Evolutionary conservation across 495 filamentous ascomycete genomes (phyloP), one percentile per base, ranked within the genome.

Genomic region (Pyrenula aspistea): DNA sequence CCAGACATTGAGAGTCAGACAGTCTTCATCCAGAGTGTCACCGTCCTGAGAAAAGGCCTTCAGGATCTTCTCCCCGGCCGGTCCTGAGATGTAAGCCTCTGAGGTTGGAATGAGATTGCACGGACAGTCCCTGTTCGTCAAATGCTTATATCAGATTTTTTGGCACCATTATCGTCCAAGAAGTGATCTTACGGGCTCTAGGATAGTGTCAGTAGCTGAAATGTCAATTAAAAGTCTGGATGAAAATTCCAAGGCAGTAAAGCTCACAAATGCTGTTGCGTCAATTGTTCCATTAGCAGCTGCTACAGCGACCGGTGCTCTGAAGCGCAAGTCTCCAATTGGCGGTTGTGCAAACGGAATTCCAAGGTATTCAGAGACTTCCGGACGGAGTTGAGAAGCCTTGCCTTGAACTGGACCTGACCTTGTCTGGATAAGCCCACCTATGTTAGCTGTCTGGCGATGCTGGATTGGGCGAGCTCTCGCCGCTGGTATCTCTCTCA

Each of bases 321-420:
- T 21, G 19, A 73, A 75, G 20, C 71, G 71, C 50, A 21, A 63
- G 52, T 67, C 51, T 20, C 50, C 50, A 4, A 24, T 20, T 10
- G 50, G 50, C 20, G 50, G 50, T 52, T 52, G 50, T 21, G 50
- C 50, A 24, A 52, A 52, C 4, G 50, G 50, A 52, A 52, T 52
- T 20, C 50, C 50, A 8, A 52, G 22, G 19, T 21, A 52, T 24
- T 52, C 74, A 12, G 66, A 63, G 10, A 78, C 74, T 36, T 66
- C 62, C 12, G 64, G 58, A 0, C 59, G 60, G 22, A 69, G 65
- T n/a, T 59, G 54, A n/a, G 77, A 71, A 23, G 65, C 42, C 55
- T 78, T 75, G 3, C 77, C 77, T 25, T 58, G 63, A 49, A 78
- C 64, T 1, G 60, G 25, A 8, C 75, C 75, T 55, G 68, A 76